phyloP scores from a whole-genome alignment of 176 grass and related monocot species.

The Triticum monococcum region DNA sequence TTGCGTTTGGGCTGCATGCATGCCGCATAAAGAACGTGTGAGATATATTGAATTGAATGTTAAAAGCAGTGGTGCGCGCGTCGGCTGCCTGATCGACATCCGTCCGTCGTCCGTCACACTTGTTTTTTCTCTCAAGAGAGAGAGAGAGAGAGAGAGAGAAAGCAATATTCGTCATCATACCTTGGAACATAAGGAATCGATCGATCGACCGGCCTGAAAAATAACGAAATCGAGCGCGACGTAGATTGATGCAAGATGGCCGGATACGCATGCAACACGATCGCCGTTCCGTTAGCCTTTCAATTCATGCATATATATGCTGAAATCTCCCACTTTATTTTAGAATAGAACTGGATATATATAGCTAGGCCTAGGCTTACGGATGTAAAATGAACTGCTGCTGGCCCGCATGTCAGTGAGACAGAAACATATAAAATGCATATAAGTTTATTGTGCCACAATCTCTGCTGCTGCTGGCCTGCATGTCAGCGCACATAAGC shows the following conservation, averaged over 20 bases:
- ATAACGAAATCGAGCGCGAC: constrained; percentile 40
- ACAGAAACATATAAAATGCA: neutral
- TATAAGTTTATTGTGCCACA: too few species aligned
- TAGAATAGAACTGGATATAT: too few species aligned
- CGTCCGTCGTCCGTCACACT: neutral
- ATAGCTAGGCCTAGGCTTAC: too few species aligned
- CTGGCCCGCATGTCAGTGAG: too few species aligned
- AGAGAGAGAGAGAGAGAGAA: neutral
- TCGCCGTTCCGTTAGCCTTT: constrained; percentile 34
- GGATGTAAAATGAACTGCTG: too few species aligned
- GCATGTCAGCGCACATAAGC: too few species aligned
- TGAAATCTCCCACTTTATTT: neutral
- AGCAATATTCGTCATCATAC: constrained; percentile 19
- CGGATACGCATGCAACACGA: neutral
- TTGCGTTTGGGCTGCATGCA: neutral
- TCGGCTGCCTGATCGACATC: constrained; percentile 12
- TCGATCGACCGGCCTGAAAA: neutral
- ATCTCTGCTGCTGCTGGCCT: too few species aligned
- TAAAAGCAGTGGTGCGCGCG: neutral
- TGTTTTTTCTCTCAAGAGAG: neutral
- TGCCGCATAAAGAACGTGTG: neutral
- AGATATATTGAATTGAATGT: neutral
- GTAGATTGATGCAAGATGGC: neutral
- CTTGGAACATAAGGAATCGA: constrained; percentile 41
- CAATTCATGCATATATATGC: constrained; percentile 21